Evolutionary conservation across 2,329 filamentous ascomycete species (phyloP).

Genomic region (Exophiala alcalophila): DNA sequence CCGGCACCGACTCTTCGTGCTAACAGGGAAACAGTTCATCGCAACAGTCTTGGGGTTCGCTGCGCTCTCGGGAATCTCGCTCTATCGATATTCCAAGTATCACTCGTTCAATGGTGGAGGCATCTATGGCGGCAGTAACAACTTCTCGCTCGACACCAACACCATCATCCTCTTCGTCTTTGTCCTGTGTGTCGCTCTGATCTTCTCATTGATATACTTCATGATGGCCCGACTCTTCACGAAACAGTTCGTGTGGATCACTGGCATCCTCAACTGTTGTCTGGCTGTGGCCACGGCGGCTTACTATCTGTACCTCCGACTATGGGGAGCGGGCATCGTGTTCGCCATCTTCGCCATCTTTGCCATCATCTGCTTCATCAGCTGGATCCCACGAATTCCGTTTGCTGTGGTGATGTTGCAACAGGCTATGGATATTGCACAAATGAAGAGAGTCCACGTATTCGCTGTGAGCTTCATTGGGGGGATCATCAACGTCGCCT

Average conservation of each 20-base stretch:
- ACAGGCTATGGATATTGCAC: slow-evolving; percentile 80
- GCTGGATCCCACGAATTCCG: slow-evolving; percentile 85
- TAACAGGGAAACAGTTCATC: slow-evolving; percentile 56
- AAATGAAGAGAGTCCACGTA: slow-evolving; percentile 72
- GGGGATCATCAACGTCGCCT: slow-evolving; percentile 69
- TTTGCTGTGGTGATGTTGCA: slow-evolving; percentile 89
- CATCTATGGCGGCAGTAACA: slow-evolving; percentile 68
- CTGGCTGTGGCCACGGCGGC: slow-evolving; percentile 82
- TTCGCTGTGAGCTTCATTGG: slow-evolving; percentile 83
- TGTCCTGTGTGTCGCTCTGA: slow-evolving; percentile 68
- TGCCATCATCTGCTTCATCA: slow-evolving; percentile 76
- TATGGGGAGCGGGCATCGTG: slow-evolving; percentile 82
- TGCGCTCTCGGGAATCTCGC: slow-evolving; percentile 70
- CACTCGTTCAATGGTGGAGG: slow-evolving; percentile 64
- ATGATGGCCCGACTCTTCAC: slow-evolving; percentile 72
- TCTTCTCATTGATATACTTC: slow-evolving; percentile 75
- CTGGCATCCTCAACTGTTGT: slow-evolving; percentile 81
- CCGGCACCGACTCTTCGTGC: slow-evolving; percentile 1
- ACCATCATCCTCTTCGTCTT: slow-evolving; percentile 83
- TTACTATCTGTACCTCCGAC: slow-evolving; percentile 74
- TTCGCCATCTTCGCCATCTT: slow-evolving; percentile 82
- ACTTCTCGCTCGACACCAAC: slow-evolving; percentile 72
- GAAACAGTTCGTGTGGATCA: slow-evolving; percentile 89
- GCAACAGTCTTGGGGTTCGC: slow-evolving; percentile 69
- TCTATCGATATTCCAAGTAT: slow-evolving; percentile 69